phyloP scores from a whole-genome alignment of 169 alveolate species.

The Plasmodium malariae region DNA sequence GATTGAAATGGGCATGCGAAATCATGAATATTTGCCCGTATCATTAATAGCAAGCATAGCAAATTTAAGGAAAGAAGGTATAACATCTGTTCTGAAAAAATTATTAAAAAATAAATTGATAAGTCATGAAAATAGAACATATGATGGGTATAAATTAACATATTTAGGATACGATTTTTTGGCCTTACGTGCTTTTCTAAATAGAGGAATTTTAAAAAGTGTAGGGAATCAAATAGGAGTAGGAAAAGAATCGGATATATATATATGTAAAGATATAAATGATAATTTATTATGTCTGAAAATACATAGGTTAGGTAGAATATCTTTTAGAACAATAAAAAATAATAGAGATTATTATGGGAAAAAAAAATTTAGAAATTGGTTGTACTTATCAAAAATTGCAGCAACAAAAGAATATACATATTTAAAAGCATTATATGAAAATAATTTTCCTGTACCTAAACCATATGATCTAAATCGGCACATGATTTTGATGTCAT shows the following conservation, averaged over 20 bases:
- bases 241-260: constrained; percentile 99
- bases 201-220: constrained; percentile 94
- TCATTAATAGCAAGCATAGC: constrained; percentile 97
- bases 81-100: constrained; percentile 88
- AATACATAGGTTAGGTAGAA: constrained; percentile 92
- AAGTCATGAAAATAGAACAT: constrained; percentile 93
- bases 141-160: constrained; percentile 98
- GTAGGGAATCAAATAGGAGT: constrained; percentile 97
- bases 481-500: constrained; percentile 98
- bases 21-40: constrained; percentile 98
- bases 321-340: constrained; percentile 97
- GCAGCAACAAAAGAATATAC: constrained; percentile 99
- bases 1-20: constrained; percentile 99
- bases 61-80: constrained; percentile 94
- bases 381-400: constrained; percentile 98
- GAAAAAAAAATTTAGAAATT: constrained; percentile 95
- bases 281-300: constrained; percentile 89
- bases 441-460: constrained; percentile 97
- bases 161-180: constrained; percentile 98
- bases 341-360: constrained; percentile 98
- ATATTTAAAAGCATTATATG: constrained; percentile 95
- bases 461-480: constrained; percentile 97
- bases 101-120: constrained; percentile 95
- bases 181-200: constrained; percentile 96
- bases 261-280: constrained; percentile 92